Base-by-base conservation (phyloP, 371 early-diverging fungal genomes). In the Gilbertella persicaria region DNA sequence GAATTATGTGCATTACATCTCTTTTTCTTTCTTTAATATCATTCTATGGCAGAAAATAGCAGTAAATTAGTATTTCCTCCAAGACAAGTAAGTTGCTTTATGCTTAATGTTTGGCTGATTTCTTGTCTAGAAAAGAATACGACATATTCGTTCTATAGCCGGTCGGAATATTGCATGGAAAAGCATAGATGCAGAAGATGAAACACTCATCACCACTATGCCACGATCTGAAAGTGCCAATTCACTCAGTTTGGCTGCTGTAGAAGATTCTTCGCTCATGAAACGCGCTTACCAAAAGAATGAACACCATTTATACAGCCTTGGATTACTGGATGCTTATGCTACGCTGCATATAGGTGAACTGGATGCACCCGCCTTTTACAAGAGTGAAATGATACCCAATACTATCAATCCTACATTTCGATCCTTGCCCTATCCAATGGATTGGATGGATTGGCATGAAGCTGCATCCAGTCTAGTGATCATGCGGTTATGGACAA, bases 401-500 rank as follows among this genome's bases (percentile, higher is more conserved):
- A 77, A 73, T 25, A 69, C 74, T 1, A 54, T 55, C 10, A 73
- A 73, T 41, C 78, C 78, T 0, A 57, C 62, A 0, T 77, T 77
- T 47, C 67, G 72, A 25, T 55, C 64, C 0, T 42, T 69, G 5
- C 62, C 69, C 41, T 42, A 40, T 19, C 56, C 67, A 0, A 53
- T 54, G 30, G 55, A 63, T 36, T 64, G 59, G 54, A 53, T 58
- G 50, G 46, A 64, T 35, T 71, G 69, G 67, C 62, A 69, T 46
- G 71, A 67, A 21, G 69, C 59, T 8, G 67, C 67, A 5, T 66
- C 65, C 8, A 69, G 58, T 24, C 41, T 46, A 16, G 37, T 80
- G 0, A 52, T 73, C 4, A 55, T 69, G 29, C 64, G 80, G 26
- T 47, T 83, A 30, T 83, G 79, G 77, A 67, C 71, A 19, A 62